Evolutionary conservation across 148 eudicot genomes (phyloP), one percentile per base, ranked within the genome.

Genomic region (Persicaria maculosa): DNA sequence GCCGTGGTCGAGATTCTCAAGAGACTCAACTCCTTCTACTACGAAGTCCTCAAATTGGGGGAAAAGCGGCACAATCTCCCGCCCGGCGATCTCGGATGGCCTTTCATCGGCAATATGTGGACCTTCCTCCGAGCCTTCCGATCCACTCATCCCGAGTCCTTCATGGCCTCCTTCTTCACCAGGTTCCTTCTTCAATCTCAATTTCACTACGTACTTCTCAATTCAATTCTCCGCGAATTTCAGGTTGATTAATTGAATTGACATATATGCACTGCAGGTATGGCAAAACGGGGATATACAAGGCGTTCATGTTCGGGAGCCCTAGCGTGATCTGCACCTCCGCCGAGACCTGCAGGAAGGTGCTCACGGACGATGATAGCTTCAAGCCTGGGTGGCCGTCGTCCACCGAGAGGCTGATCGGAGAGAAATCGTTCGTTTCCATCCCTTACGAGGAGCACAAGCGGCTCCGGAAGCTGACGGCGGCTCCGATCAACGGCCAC

Each of bases 51-150:
- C 5, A 86, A 80, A 52, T 65, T 86, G 68, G 87, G 71, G 97
- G 89, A 0, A 84, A 79, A 8, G 80, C 77, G 78, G 57, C 76
- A 68, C 19, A 22, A 70, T 47, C 72, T 93, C 70, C 97, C 98
- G 4, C 98, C 97, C 0, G 97, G 98, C 55, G 87, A 93, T 48
- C n/a, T 88, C 47, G 98, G 98, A 1, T 91, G 89, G 89, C 97
- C 98, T 62, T 81, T 85, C 64, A 47, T 93, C 31, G 98, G 98
- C 9, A 91, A 88, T 62, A 93, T 93, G 98, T 88, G 86, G 86
- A 75, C 90, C 71, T 91, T 93, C 40, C 93, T 93, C 36, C 53
- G 81, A 72, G 95, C 98, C 55, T 90, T 83, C 83, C 91, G 91
- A 91, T 88, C 95, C 62, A 36, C 15, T 15, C 72, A 88, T 76